Conservation (phyloP, 2,329 filamentous ascomycete genomes). For the Colletotrichum sp. region DNA sequence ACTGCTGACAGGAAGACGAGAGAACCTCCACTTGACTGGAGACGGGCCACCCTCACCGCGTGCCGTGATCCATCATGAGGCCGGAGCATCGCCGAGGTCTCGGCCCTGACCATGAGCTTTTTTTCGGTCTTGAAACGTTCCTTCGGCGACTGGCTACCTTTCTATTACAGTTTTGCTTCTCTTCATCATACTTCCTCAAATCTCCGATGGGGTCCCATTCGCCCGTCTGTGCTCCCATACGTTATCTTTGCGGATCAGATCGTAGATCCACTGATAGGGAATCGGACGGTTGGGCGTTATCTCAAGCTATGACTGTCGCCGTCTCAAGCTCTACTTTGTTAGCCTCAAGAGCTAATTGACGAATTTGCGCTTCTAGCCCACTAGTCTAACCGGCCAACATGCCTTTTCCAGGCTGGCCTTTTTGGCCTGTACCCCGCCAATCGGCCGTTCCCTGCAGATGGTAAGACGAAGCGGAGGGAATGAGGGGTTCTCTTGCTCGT, state of each 20-base stretch:
- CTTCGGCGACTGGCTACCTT: background rate
- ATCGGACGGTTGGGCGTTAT: slow-evolving; percentile 2
- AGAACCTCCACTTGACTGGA: slow-evolving; percentile 10
- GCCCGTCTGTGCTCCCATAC: slow-evolving; percentile 7
- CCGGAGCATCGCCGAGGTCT: slow-evolving; percentile 17
- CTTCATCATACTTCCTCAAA: background rate
- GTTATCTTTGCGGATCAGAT: slow-evolving; percentile 19
- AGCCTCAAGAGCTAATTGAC: background rate
- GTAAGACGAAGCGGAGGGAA: background rate
- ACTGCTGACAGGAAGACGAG: background rate
- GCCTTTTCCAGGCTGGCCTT: background rate
- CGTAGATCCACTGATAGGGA: slow-evolving; percentile 21
- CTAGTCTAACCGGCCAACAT: background rate
- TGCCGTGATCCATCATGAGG: slow-evolving; percentile 10
- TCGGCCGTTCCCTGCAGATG: background rate
- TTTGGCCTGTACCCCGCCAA: background rate
- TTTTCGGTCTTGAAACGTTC: background rate
- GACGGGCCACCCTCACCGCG: background rate
- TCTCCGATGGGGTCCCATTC: background rate
- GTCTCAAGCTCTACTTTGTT: background rate
- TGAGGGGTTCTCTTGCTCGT: background rate
- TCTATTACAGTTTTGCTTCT: background rate
- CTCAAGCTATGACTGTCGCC: slow-evolving; percentile 7
- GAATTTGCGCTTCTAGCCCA: background rate
- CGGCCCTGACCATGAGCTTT: background rate